Evolutionary conservation across 228 moss, liverwort and hornwort species (phyloP).

Genomic region (Sphagnum magellanicum): DNA sequence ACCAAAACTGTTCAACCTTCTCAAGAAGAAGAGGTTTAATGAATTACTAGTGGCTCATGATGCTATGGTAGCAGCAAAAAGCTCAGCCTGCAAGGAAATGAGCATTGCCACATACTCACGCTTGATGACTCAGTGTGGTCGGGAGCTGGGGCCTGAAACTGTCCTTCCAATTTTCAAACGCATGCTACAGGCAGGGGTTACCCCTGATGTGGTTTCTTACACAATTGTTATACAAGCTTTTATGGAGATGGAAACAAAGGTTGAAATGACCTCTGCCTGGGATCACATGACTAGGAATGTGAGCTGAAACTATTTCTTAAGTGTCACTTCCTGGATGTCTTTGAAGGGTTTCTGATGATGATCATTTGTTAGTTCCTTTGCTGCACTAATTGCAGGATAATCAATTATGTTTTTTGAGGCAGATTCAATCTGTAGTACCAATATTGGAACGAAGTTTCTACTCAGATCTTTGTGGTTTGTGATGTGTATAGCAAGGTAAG

Average conservation of each 20-base stretch:
- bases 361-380: too few relatives aligned
- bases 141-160: constrained; percentile 43
- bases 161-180: constrained; percentile 50
- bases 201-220: constrained; percentile 45
- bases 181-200: constrained; percentile 40
- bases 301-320: too few relatives aligned
- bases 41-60: constrained; percentile 51
- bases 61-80: constrained; percentile 22
- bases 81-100: constrained; percentile 21
- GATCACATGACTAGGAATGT: neutral
- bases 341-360: too few relatives aligned
- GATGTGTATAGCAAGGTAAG: neutral
- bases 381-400: too few relatives aligned
- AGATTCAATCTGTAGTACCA: too few relatives aligned
- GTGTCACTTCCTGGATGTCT: too few relatives aligned
- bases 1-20: constrained; percentile 35
- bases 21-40: constrained; percentile 36
- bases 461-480: neutral
- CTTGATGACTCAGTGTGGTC: constrained; percentile 44
- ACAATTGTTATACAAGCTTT: constrained; percentile 46
- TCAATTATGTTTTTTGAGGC: too few relatives aligned
- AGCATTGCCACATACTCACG: constrained; percentile 50
- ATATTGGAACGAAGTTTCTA: too few relatives aligned
- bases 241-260: constrained; percentile 39
- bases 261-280: constrained; percentile 6